Conservation (phyloP, 306 rosid genomes). For the Dryas alaskensis region DNA sequence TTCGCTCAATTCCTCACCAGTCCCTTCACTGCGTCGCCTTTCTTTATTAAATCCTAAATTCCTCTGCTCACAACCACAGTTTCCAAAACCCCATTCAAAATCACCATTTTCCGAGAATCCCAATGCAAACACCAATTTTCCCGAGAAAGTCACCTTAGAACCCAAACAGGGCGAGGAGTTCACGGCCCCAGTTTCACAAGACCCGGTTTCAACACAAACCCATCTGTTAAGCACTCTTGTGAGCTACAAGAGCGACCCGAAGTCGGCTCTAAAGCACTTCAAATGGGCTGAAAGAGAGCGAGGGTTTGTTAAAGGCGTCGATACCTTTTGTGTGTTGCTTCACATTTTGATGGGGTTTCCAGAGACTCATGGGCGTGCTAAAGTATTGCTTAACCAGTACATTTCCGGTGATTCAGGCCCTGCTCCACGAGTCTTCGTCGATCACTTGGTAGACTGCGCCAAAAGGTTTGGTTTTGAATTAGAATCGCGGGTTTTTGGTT, state of each 20-base stretch:
- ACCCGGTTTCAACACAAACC: slow-evolving; percentile 18
- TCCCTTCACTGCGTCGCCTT: slow-evolving; percentile 23
- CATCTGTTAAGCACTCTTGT: slow-evolving; percentile 44
- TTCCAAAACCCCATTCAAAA: slow-evolving; percentile 13
- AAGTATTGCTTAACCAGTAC: slow-evolving; percentile 36
- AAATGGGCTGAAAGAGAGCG: slow-evolving; percentile 28
- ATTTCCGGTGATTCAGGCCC: slow-evolving; percentile 38
- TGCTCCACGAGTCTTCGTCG: slow-evolving; percentile 31
- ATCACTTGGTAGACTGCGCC: slow-evolving; percentile 40
- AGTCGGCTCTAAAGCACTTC: slow-evolving; percentile 47
- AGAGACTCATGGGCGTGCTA: slow-evolving; percentile 21
- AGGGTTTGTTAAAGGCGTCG: slow-evolving; percentile 39
- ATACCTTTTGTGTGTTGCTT: slow-evolving; percentile 49
- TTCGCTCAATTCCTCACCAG: slow-evolving; percentile 24
- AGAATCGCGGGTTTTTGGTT: slow-evolving; percentile 47
- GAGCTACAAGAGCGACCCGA: slow-evolving; percentile 40
- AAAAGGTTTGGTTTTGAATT: slow-evolving; percentile 38
- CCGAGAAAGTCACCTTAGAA: slow-evolving; percentile 7
- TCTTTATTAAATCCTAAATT: slow-evolving; percentile 22
- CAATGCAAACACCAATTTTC: slow-evolving; percentile 9
- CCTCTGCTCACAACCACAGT: slow-evolving; percentile 25
- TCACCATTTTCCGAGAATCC: not conserved
- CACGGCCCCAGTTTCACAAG: not conserved
- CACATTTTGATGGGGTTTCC: slow-evolving; percentile 40
- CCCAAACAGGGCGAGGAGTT: not conserved